Evolutionary conservation across 1,139 yeast species (phyloP).

Genomic region (Debaryomyces udenii): DNA sequence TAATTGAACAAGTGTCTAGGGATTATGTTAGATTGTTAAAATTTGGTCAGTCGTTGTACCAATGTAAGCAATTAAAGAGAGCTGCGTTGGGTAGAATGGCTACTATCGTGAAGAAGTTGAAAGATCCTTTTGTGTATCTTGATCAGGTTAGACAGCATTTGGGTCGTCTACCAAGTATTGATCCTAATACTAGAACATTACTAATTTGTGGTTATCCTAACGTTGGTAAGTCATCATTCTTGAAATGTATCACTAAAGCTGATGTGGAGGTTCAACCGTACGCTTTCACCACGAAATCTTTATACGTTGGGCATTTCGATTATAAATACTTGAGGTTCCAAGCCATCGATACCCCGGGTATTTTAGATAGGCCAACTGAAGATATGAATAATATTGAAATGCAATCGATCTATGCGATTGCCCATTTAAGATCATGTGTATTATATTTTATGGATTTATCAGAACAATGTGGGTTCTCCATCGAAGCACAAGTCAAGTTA

Average conservation of each 20-base stretch:
- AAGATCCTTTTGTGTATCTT: slow-evolving; percentile 88
- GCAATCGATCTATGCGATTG: slow-evolving; percentile 98
- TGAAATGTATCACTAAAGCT: slow-evolving; percentile 92
- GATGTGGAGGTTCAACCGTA: slow-evolving; percentile 99
- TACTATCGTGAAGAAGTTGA: slow-evolving; percentile 89
- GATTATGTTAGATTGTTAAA: slow-evolving; percentile 92
- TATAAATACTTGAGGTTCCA: slow-evolving; percentile 96
- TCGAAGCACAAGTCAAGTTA: slow-evolving; percentile 95
- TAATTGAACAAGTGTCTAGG: slow-evolving; percentile 93
- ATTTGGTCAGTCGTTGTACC: slow-evolving; percentile 96
- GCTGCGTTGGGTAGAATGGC: slow-evolving; percentile 99
- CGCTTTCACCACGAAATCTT: slow-evolving; percentile 95
- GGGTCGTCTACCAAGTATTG: slow-evolving; percentile 97
- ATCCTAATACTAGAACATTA: slow-evolving; percentile 96
- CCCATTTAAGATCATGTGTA: slow-evolving; percentile 95
- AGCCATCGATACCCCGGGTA: slow-evolving; percentile 99
- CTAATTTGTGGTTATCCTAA: slow-evolving; percentile 98
- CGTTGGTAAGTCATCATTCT: slow-evolving; percentile 96
- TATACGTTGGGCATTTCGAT: slow-evolving; percentile 96
- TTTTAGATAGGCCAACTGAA: slow-evolving; percentile 96
- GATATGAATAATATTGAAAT: slow-evolving; percentile 99
- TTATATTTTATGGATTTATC: slow-evolving; percentile 97
- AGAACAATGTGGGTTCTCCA: slow-evolving; percentile 98
- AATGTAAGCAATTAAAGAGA: slow-evolving; percentile 96
- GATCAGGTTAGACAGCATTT: slow-evolving; percentile 99